Conservation (phyloP, 169 alveolate genomes). For the Plasmodium ovale region DNA sequence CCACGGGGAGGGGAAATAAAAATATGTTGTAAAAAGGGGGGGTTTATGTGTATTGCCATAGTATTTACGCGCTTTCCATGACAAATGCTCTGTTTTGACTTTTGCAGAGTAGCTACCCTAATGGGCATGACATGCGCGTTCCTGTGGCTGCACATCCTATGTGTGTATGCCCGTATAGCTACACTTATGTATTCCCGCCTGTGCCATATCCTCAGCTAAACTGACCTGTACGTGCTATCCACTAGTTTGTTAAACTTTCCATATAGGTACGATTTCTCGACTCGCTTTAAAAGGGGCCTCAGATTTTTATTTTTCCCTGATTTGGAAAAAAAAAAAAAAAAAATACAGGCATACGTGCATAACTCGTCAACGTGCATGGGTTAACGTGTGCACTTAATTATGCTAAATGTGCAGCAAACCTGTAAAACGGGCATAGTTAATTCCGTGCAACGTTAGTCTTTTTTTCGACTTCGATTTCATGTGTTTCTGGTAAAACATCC, state of each 20-base stretch:
- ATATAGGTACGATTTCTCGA: conserved; percentile 88
- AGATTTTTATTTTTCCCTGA: conserved; percentile 84
- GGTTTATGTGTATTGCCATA: background rate
- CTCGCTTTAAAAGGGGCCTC: conserved; percentile 84
- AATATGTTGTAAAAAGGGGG: background rate
- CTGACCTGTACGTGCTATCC: conserved; percentile 72
- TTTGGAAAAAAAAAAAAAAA: conserved; percentile 4
- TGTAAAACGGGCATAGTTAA: conserved; percentile 83
- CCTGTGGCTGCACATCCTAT: no score
- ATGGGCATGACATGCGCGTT: no score
- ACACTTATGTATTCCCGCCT: background rate
- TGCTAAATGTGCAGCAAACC: conserved; percentile 35
- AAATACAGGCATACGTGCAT: background rate
- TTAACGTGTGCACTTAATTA: no score
- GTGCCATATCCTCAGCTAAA: background rate
- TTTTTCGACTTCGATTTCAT: conserved; percentile 49
- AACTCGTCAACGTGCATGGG: no score
- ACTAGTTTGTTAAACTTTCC: conserved; percentile 85
- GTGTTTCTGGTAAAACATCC: conserved; percentile 67
- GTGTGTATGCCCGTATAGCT: background rate
- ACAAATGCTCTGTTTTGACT: background rate
- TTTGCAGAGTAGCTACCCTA: no score
- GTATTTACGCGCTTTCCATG: background rate
- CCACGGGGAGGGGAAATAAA: background rate
- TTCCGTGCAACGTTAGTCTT: conserved; percentile 82